Evolutionary conservation across 345 rosid species (phyloP).

Genomic region (Combretum micranthum): DNA sequence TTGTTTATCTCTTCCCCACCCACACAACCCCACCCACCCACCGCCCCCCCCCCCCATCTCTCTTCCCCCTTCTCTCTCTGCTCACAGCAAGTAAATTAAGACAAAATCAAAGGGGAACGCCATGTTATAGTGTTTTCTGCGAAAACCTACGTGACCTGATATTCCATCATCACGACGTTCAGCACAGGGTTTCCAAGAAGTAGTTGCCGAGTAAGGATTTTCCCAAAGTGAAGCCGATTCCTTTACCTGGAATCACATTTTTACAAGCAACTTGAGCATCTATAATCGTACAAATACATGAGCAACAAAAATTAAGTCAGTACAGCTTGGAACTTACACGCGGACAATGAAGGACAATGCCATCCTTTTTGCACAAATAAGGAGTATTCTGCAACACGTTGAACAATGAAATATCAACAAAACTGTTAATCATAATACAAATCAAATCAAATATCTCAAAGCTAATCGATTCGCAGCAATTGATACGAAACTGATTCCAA

Average conservation of each 20-base stretch:
- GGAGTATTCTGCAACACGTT: conserved; percentile 58
- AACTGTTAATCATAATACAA: conserved; percentile 1
- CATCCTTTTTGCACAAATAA: conserved; percentile 90
- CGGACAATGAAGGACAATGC: conserved; percentile 91
- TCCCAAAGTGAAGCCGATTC: conserved; percentile 95
- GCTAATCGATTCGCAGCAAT: background rate
- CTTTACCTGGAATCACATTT: conserved; percentile 49
- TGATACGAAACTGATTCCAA: background rate
- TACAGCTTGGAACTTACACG: conserved; percentile 48
- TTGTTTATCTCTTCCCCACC: too few species aligned
- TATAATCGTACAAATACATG: background rate
- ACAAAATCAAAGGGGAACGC: background rate
- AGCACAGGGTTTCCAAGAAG: conserved; percentile 99
- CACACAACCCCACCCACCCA: too few species aligned
- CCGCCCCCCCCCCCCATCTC: too few species aligned
- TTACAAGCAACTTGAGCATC: too few species aligned
- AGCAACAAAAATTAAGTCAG: background rate
- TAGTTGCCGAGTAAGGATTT: conserved; percentile 90
- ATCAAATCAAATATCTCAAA: background rate
- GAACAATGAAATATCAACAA: conserved; percentile 3
- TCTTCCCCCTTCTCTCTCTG: too few species aligned
- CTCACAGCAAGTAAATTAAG: background rate
- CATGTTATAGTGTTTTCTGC: background rate
- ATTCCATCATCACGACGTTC: conserved; percentile 77
- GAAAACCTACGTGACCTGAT: conserved; percentile 40